These are phyloP conservation scores for Boletus tomentosulus DNA, from an alignment of 768 basidiomycete species.

Conservation along the genomic window DNA sequence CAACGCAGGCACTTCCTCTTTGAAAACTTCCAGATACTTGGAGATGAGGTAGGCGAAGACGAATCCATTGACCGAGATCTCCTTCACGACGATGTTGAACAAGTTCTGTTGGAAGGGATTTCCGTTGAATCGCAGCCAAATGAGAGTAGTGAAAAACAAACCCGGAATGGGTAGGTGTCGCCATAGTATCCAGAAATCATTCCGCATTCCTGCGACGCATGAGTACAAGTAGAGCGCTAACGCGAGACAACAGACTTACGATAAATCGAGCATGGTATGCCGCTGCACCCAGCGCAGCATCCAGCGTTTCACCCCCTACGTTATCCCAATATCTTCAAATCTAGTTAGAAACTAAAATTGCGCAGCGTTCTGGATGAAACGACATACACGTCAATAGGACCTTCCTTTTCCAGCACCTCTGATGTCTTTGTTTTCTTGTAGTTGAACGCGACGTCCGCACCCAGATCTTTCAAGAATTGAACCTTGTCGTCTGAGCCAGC, in stretches of 20 bases:
- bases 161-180: background rate
- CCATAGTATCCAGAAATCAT: conserved; percentile 9
- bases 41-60: conserved; percentile 25
- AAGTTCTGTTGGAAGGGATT: background rate
- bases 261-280: conserved; percentile 47
- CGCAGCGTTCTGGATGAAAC: background rate
- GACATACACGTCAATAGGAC: conserved; percentile 50
- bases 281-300: conserved; percentile 49
- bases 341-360: background rate
- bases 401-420: conserved; percentile 52
- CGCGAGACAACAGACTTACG: conserved; percentile 10
- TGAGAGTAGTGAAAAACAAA: background rate
- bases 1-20: conserved; percentile 34
- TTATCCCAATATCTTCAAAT: conserved; percentile 36
- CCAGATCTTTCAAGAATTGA: conserved; percentile 52
- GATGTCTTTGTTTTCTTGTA: conserved; percentile 58
- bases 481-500: conserved; percentile 77
- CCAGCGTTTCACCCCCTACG: conserved; percentile 57
- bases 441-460: conserved; percentile 69
- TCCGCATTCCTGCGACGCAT: conserved; percentile 30
- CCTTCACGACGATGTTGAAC: conserved; percentile 30
- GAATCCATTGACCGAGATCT: conserved; percentile 45
- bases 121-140: background rate
- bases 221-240: background rate
- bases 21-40: conserved; percentile 42